Evolutionary conservation across 305 asterid genomes (phyloP).

Genomic region (Fraxinus dipetala): DNA sequence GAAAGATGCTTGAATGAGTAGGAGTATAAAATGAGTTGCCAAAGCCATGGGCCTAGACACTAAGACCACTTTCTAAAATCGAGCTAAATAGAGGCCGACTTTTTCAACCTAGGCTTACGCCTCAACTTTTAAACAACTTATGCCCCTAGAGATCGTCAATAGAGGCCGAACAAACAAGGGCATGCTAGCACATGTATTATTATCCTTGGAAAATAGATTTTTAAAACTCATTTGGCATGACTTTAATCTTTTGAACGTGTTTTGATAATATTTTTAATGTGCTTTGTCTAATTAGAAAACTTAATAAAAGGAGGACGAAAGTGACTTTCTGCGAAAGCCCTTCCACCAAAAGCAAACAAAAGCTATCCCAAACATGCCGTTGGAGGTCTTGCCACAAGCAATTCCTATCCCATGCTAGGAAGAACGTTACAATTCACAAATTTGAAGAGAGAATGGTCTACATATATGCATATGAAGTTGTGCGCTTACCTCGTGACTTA

Average conservation of each 20-base stretch:
- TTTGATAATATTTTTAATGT: background rate
- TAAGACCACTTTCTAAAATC: background rate
- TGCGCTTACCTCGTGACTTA: background rate
- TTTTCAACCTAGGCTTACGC: background rate
- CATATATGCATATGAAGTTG: background rate
- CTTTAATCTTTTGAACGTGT: background rate
- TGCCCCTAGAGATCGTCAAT: background rate
- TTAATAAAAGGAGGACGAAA: background rate
- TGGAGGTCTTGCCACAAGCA: background rate
- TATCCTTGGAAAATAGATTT: background rate
- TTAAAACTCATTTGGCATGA: background rate
- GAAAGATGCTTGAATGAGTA: background rate
- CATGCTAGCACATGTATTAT: background rate
- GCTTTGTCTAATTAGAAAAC: background rate
- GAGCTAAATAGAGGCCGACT: background rate
- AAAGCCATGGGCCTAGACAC: background rate
- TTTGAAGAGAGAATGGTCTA: background rate
- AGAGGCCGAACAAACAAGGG: background rate
- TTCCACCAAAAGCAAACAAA: background rate
- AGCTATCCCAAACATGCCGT: background rate
- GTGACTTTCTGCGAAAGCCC: background rate
- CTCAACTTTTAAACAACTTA: background rate
- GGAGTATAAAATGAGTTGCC: background rate
- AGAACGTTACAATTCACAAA: background rate
- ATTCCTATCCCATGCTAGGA: background rate